Conservation (phyloP, 129 eudicot genomes). For the Sambucus nigra region DNA sequence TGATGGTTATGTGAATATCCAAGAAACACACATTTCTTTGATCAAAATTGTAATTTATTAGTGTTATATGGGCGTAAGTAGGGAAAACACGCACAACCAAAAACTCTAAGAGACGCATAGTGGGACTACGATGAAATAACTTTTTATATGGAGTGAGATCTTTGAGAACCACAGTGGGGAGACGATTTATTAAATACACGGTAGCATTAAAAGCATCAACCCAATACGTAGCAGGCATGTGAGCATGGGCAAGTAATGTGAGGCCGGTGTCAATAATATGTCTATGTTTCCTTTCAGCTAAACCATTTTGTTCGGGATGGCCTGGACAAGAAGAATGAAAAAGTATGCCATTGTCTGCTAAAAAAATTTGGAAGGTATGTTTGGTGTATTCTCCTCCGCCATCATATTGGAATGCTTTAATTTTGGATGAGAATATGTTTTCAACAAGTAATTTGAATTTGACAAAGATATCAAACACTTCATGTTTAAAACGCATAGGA, state of each 20-base stretch:
- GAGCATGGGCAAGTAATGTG: background rate
- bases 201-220: conserved; percentile 3
- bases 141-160: too few relatives aligned
- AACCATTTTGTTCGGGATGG: background rate
- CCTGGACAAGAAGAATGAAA: background rate
- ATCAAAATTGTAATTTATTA: too few relatives aligned
- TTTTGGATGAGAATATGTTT: background rate
- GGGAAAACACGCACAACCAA: too few relatives aligned
- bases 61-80: too few relatives aligned
- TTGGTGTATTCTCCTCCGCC: conserved; percentile 1
- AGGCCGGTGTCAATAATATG: background rate
- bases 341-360: background rate
- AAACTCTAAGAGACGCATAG: too few relatives aligned
- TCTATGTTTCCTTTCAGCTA: background rate
- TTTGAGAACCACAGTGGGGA: too few relatives aligned
- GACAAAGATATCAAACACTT: background rate
- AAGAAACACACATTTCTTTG: too few relatives aligned
- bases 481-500: background rate
- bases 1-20: too few relatives aligned
- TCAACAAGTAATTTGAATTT: conserved; percentile 1
- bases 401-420: background rate
- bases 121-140: too few relatives aligned
- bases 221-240: background rate
- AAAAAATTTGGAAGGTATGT: background rate
- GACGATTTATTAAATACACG: background rate